Conservation (phyloP, 768 basidiomycete species). For the Termitomyces sp. region DNA sequence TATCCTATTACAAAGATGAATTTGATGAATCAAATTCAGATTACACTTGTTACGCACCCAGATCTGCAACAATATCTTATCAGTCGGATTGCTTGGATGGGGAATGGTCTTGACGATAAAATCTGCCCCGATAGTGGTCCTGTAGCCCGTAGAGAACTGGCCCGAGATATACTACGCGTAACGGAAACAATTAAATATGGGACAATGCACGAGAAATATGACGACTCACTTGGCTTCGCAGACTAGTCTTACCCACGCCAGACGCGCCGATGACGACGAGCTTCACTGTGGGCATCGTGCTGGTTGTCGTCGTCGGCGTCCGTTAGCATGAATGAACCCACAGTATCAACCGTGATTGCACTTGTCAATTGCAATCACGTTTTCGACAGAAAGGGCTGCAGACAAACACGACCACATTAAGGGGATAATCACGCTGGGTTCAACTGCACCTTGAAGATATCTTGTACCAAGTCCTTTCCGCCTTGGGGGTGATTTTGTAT, state of each 20-base stretch:
- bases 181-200: not conserved
- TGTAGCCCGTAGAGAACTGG: constrained; percentile 70
- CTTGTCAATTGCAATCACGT: not conserved
- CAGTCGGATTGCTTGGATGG: constrained; percentile 48
- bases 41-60: constrained; percentile 29
- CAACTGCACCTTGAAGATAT: too few species aligned
- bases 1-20: constrained; percentile 46
- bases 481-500: too few species aligned
- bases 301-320: not conserved
- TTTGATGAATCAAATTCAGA: not conserved
- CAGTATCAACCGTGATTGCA: not conserved
- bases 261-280: constrained; percentile 78
- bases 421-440: too few species aligned
- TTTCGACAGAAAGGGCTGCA: not conserved
- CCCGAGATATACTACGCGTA: constrained; percentile 63
- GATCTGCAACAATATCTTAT: constrained; percentile 63
- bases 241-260: constrained; percentile 81
- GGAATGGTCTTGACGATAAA: constrained; percentile 75
- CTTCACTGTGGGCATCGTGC: constrained; percentile 66
- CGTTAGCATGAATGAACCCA: constrained; percentile 6
- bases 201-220: not conserved
- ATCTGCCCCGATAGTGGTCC: constrained; percentile 87
- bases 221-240: constrained; percentile 64
- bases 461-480: too few species aligned
- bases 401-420: not conserved